Evolutionary conservation across 2,329 filamentous ascomycete species (phyloP).

Genomic region (Ophiobolus disseminans): DNA sequence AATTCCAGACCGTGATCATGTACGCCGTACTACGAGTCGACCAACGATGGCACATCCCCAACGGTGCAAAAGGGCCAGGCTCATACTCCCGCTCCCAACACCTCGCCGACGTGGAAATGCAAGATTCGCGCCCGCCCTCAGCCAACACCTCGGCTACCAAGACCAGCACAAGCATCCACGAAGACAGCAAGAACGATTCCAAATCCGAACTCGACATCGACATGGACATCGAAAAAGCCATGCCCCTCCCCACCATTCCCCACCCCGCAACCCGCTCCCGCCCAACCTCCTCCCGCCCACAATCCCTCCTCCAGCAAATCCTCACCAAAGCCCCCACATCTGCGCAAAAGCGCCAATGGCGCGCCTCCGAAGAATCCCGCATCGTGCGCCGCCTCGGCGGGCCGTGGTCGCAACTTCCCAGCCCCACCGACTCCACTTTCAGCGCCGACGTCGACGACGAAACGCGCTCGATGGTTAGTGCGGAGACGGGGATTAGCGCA

Average conservation of each 20-base stretch:
- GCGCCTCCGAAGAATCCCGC: constrained; percentile 27
- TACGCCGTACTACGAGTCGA: constrained; percentile 76
- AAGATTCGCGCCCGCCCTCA: constrained; percentile 20
- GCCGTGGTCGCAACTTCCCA: constrained; percentile 21
- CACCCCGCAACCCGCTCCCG: constrained; percentile 7
- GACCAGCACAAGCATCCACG: not conserved
- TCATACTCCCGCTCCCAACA: constrained; percentile 22
- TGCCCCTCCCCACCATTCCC: not conserved
- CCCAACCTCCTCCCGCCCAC: constrained; percentile 9
- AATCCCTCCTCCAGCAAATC: constrained; percentile 2
- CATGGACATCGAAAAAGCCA: constrained; percentile 3
- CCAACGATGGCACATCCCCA: constrained; percentile 74
- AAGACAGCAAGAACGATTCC: constrained; percentile 3
- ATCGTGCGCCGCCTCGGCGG: constrained; percentile 29
- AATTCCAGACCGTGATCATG: constrained; percentile 71
- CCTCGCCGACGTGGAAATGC: constrained; percentile 25
- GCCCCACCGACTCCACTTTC: constrained; percentile 11
- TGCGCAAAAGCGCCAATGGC: constrained; percentile 25
- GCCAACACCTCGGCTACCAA: not conserved
- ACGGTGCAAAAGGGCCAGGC: constrained; percentile 66
- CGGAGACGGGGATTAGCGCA: not conserved
- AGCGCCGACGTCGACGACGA: no score
- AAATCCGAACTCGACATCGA: constrained; percentile 6
- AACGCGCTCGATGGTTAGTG: constrained; percentile 11
- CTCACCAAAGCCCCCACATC: constrained; percentile 2